phyloP scores from a whole-genome alignment of 2,329 filamentous ascomycete genomes.

The Penicillium occitanis region DNA sequence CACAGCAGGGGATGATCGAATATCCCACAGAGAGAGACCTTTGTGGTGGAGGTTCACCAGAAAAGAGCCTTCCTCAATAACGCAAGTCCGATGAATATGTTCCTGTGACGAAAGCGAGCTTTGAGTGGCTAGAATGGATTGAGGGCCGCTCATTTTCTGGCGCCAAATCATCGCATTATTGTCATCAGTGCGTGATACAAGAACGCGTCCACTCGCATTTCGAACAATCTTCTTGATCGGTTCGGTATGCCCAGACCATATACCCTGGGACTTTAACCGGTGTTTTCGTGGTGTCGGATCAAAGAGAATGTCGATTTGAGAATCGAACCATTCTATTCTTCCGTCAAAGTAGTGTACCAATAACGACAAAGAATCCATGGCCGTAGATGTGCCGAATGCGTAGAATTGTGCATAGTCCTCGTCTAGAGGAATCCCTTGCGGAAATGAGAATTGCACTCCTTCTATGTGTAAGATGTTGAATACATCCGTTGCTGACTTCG shows the following conservation, averaged over 20 bases:
- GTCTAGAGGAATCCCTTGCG: constrained; percentile 29
- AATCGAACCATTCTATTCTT: constrained; percentile 76
- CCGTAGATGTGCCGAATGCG: constrained; percentile 66
- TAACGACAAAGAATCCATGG: constrained; percentile 66
- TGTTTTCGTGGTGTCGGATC: constrained; percentile 64
- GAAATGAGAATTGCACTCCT: constrained; percentile 50
- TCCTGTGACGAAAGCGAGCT: constrained; percentile 66
- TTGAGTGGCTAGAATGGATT: constrained; percentile 62
- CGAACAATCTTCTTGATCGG: constrained; percentile 83
- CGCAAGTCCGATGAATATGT: constrained; percentile 76
- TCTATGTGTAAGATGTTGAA: constrained; percentile 84
- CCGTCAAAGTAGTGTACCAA: constrained; percentile 84
- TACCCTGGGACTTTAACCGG: constrained; percentile 62
- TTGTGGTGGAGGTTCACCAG: constrained; percentile 76
- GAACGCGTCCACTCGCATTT: constrained; percentile 74
- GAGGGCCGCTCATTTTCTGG: constrained; percentile 56
- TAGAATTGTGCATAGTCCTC: constrained; percentile 67
- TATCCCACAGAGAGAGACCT: constrained; percentile 76
- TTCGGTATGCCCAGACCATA: constrained; percentile 81
- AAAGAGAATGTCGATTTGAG: constrained; percentile 74
- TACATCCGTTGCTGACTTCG: constrained; percentile 65
- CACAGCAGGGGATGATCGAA: constrained; percentile 58
- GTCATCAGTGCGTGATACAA: constrained; percentile 76
- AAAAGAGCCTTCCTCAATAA: constrained; percentile 74
- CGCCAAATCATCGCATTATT: constrained; percentile 84